These are phyloP conservation scores for Cornus kousa DNA, from an alignment of 148 eudicot genomes.

Conservation along the genomic window DNA sequence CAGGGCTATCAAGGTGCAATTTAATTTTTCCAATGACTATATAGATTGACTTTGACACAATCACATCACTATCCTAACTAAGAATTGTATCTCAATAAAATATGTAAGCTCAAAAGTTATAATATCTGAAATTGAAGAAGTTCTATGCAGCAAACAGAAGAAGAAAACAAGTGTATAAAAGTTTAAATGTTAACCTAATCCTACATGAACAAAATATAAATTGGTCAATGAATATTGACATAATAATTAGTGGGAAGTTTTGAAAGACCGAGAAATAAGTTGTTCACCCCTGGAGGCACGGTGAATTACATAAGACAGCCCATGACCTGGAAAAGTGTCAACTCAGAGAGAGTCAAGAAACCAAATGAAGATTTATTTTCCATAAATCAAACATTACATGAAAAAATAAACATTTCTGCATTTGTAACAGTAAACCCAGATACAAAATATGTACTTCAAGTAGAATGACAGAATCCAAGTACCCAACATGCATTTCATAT, in stretches of 20 bases:
- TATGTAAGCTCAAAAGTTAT: neutral
- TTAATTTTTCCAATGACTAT: no score
- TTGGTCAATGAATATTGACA: neutral
- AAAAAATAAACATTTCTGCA: no score
- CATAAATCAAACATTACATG: neutral
- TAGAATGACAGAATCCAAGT: neutral
- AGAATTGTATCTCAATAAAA: neutral
- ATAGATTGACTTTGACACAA: no score
- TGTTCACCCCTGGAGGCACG: neutral
- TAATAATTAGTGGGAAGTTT: neutral
- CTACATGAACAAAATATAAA: neutral
- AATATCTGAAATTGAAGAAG: neutral
- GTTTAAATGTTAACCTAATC: neutral
- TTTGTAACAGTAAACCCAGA: no score
- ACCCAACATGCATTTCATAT: neutral
- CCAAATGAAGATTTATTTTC: neutral
- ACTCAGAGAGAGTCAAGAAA: neutral
- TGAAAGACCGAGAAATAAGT: neutral
- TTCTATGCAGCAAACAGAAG: neutral
- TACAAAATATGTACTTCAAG: neutral
- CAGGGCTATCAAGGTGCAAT: no score
- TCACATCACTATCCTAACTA: neutral
- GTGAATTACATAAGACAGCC: neutral
- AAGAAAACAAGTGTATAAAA: neutral
- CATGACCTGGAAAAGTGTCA: no score